Conservation (phyloP, 2,329 filamentous ascomycete species). For the Monosporascus ibericus region DNA sequence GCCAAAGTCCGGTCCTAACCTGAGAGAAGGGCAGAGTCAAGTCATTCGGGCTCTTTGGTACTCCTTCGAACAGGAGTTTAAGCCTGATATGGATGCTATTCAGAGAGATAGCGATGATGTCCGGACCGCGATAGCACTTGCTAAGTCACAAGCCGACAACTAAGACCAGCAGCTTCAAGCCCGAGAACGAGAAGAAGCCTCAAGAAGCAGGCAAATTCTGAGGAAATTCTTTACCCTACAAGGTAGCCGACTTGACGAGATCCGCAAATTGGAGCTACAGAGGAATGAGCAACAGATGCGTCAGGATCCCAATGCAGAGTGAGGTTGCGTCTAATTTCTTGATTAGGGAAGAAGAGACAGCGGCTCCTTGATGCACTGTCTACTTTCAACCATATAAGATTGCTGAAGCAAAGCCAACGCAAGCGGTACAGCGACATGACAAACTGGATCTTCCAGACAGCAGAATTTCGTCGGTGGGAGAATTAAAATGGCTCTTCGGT, state of each 20-base stretch:
- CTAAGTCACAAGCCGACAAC: slow-evolving; percentile 16
- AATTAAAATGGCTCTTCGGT: slow-evolving; percentile 2
- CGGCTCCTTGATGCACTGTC: slow-evolving; percentile 23
- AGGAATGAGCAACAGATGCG: neutral
- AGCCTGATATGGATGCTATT: slow-evolving; percentile 16
- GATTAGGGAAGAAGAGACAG: slow-evolving; percentile 4
- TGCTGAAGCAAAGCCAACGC: slow-evolving; percentile 20
- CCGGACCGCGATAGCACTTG: slow-evolving; percentile 17
- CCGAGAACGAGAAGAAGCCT: slow-evolving; percentile 11
- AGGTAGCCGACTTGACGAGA: neutral
- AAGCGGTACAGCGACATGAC: slow-evolving; percentile 22
- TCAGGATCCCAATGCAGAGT: neutral
- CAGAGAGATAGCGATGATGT: slow-evolving; percentile 13
- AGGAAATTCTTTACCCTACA: neutral
- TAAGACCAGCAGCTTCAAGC: slow-evolving; percentile 16
- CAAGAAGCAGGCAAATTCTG: slow-evolving; percentile 2
- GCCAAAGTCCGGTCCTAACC: neutral
- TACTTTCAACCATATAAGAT: slow-evolving; percentile 15
- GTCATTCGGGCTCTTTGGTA: slow-evolving; percentile 12
- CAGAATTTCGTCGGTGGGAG: slow-evolving; percentile 14
- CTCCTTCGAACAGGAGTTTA: slow-evolving; percentile 26
- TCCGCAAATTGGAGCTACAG: neutral
- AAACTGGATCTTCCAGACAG: slow-evolving; percentile 4
- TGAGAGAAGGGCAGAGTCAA: slow-evolving; percentile 14
- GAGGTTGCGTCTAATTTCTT: neutral